Conservation (phyloP, 116 monocot genomes). For the Dioscorea cayenensis region DNA sequence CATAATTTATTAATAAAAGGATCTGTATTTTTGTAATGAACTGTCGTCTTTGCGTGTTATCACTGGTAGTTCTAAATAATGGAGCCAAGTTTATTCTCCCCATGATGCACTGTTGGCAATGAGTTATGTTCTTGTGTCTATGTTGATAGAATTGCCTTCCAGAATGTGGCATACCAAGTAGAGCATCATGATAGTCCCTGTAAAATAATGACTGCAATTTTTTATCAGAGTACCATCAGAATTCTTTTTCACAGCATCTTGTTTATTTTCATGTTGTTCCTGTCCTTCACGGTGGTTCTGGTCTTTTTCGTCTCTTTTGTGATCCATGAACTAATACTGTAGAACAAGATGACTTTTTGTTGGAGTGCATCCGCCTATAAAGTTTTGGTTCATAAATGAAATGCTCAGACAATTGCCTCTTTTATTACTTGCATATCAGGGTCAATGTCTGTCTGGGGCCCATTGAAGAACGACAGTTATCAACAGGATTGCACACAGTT, state of each 20-base stretch:
- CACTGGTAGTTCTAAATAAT: too few relatives aligned
- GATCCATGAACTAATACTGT: not conserved
- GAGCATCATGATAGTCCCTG: not conserved
- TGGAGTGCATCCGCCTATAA: not conserved
- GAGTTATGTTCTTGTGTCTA: not conserved
- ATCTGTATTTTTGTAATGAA: too few relatives aligned
- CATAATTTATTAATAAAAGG: too few relatives aligned
- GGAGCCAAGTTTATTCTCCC: too few relatives aligned
- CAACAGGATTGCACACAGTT: conserved; percentile 49
- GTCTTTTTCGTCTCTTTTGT: not conserved
- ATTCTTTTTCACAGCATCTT: too few relatives aligned
- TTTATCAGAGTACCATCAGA: not conserved
- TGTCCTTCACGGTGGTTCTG: not conserved
- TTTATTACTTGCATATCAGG: conserved; percentile 19
- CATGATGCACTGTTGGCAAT: too few relatives aligned
- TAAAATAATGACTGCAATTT: not conserved
- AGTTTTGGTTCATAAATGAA: not conserved
- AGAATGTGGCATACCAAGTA: not conserved
- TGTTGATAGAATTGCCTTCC: not conserved
- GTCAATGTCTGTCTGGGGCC: conserved; percentile 49
- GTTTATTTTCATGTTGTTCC: not conserved
- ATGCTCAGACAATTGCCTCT: not conserved
- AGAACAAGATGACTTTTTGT: not conserved
- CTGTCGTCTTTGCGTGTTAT: too few relatives aligned
- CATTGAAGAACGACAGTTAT: conserved; percentile 41